Conservation (phyloP, 345 rosid species). For the Boechera divaricarpa region DNA sequence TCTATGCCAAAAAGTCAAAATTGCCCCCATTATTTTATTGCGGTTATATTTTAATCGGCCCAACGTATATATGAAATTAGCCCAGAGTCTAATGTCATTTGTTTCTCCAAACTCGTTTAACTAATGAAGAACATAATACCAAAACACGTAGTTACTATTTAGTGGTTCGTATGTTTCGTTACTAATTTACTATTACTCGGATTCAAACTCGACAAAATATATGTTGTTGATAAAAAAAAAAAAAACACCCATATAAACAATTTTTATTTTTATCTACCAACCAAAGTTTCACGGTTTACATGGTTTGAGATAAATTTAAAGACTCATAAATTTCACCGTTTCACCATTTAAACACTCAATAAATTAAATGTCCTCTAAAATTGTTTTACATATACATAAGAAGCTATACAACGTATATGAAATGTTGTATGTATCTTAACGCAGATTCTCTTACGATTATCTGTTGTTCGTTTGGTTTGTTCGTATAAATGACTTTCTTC, state of each 20-base stretch:
- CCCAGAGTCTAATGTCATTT: too few species aligned
- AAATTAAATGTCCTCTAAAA: background rate
- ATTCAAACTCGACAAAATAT: too few species aligned
- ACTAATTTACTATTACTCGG: too few species aligned
- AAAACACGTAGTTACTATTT: too few species aligned
- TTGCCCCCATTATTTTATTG: background rate
- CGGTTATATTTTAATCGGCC: conserved; percentile 2
- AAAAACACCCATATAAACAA: too few species aligned
- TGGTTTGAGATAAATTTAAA: too few species aligned
- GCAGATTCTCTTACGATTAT: conserved; percentile 16
- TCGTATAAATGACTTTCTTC: background rate
- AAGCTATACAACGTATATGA: background rate
- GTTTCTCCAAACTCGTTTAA: too few species aligned
- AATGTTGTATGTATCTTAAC: background rate
- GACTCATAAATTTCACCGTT: background rate
- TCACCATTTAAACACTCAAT: background rate
- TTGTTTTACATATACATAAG: background rate
- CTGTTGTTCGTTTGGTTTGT: conserved; percentile 11
- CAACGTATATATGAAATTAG: background rate
- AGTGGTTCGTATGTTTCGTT: too few species aligned
- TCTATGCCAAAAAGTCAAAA: background rate
- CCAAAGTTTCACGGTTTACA: too few species aligned
- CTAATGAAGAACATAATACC: too few species aligned
- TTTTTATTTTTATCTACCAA: too few species aligned
- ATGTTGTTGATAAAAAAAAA: too few species aligned